A percentile compares a stretch with the other conserved stretches of the same genome.
phyloP scores from a whole-genome alignment of 805 yeast genomes.

The Ogataea henricii region DNA sequence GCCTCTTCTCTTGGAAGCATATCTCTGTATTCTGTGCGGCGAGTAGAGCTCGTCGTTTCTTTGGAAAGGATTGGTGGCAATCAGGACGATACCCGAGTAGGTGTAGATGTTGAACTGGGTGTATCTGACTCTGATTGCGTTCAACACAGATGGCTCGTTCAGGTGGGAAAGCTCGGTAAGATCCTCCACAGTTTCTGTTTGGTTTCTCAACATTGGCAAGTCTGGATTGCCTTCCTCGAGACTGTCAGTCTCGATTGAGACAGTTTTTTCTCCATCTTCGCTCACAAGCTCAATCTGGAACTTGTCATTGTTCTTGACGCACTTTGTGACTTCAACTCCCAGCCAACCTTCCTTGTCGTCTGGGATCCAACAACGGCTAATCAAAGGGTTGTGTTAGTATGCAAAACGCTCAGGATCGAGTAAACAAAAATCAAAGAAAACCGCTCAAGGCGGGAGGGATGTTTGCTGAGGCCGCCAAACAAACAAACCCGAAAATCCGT shows the following conservation, averaged over 20 bases:
- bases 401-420: neutral
- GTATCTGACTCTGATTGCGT: constrained; percentile 88
- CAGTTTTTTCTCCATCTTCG: constrained; percentile 50
- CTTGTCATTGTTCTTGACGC: constrained; percentile 43
- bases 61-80: constrained; percentile 96
- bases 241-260: constrained; percentile 49
- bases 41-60: constrained; percentile 88
- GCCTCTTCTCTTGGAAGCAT: constrained; percentile 89
- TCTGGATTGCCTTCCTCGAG: constrained; percentile 55
- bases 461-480: neutral
- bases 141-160: constrained; percentile 95
- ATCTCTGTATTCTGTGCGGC: constrained; percentile 90
- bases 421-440: neutral
- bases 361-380: constrained; percentile 79
- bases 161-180: constrained; percentile 87
- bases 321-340: constrained; percentile 60
- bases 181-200: constrained; percentile 93
- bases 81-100: constrained; percentile 93
- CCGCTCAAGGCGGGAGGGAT: too few relatives aligned
- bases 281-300: constrained; percentile 52
- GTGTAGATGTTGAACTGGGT: constrained; percentile 90
- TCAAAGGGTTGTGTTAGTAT: constrained; percentile 11
- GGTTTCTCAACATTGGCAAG: constrained; percentile 84
- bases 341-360: constrained; percentile 75
- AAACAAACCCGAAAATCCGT: too few relatives aligned